Percentiles rank a stretch among this genome's conserved stretches.
Conservation (phyloP, 2,329 filamentous ascomycete genomes). For the Botrytis paeoniae region DNA sequence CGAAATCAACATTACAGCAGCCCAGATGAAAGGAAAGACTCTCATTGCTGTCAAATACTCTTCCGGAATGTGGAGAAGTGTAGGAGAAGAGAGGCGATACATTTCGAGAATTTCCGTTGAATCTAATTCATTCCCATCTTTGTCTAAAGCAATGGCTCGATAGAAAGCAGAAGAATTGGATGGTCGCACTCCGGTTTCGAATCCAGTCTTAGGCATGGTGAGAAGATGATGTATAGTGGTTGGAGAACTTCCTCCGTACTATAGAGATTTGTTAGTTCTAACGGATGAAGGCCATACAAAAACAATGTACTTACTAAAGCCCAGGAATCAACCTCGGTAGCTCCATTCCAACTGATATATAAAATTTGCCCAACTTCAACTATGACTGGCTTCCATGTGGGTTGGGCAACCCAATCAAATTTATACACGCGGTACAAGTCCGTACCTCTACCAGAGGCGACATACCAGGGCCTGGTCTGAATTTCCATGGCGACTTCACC, state of each 20-base stretch:
- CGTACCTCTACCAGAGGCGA: conserved; percentile 28
- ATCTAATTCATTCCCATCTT: conserved; percentile 1
- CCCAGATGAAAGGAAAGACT: neutral
- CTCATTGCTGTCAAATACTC: neutral
- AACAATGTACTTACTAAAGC: conserved; percentile 21
- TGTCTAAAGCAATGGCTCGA: neutral
- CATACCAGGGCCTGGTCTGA: conserved; percentile 41
- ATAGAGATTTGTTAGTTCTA: neutral
- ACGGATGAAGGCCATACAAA: neutral
- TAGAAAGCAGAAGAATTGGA: conserved; percentile 11
- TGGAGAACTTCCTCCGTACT: conserved; percentile 1
- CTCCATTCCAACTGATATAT: conserved; percentile 39
- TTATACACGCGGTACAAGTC: conserved; percentile 34
- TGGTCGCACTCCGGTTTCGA: neutral
- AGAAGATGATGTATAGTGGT: neutral
- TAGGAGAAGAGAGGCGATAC: neutral
- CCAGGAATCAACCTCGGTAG: conserved; percentile 35
- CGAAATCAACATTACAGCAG: neutral
- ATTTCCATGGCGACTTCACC: conserved; percentile 44
- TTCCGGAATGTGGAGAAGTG: neutral
- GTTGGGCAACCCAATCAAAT: conserved; percentile 33
- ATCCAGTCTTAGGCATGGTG: neutral
- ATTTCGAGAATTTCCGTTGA: conserved; percentile 9
- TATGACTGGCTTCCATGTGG: conserved; percentile 30
- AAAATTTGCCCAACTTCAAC: conserved; percentile 27